Evolutionary conservation across 345 rosid genomes (phyloP), one percentile per base, ranked within the genome.

Genomic region (Eucalyptus paniculata): DNA sequence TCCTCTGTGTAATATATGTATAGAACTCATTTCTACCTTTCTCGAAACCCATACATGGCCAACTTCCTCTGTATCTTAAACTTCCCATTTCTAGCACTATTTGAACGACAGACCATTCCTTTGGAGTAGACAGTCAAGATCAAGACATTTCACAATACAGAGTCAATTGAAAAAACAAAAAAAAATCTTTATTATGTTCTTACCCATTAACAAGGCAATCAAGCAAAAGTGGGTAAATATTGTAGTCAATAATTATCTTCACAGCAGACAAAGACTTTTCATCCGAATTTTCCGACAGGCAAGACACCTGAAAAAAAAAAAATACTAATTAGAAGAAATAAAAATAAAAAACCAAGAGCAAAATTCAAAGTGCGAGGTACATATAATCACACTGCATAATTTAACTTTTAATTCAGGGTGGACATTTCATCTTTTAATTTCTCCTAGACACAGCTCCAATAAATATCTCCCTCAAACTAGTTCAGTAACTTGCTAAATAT

Each of bases 161-260:
- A 77, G 83, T 23, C 83, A 40, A 40, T 77, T 21, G 16, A 40
- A 37, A 77, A 37, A 40, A 37, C 9, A 3, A 54, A 10, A 10
- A 54, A 56, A 9, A 24, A 1, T 21, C 47, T 6, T 40, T 11
- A 21, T 21, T 21, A 77, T 21, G 47, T 77, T 37, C 87, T 93
- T 92, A 95, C 99, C 98, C 96, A 87, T 93, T 89, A 45, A 94
- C 44, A 51, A 97, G 92, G 87, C 96, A 95, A 54, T 94, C 97
- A 56, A 97, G 98, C 87, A 97, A 89, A 88, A 95, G 97, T 26
- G 96, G 99, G 92, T 97, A 94, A 37, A 97, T 88, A 77, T 92
- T 94, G 92, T 91, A 89, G 87, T 92, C 96, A 86, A 91, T 90
- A 86, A 96, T 90, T 9, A 97, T 92, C 92, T 91, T 94, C 87